A percentile compares a stretch with the other conserved stretches of the same genome.
Evolutionary conservation across 768 basidiomycete genomes (phyloP).

Genomic region (Xerocomus brunneocitrinus): DNA sequence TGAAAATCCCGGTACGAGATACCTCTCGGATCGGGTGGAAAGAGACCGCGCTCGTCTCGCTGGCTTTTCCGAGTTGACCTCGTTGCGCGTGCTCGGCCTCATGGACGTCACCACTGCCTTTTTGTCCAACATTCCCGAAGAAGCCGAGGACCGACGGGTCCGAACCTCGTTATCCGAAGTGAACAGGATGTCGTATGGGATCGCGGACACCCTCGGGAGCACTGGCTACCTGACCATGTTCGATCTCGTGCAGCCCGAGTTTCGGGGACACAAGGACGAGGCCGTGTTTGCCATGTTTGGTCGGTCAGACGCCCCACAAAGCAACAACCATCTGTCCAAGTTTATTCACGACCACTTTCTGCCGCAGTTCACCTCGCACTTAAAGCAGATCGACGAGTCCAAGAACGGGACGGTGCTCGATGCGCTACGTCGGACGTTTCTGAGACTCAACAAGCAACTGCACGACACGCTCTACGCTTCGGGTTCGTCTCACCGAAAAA

Average conservation of each 20-base stretch:
- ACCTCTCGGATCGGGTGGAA: slow-evolving; percentile 19
- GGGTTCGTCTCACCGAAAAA: slow-evolving; percentile 52
- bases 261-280: slow-evolving; percentile 69
- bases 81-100: slow-evolving; percentile 87
- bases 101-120: slow-evolving; percentile 87
- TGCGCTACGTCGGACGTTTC: slow-evolving; percentile 83
- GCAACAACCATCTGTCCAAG: slow-evolving; percentile 70
- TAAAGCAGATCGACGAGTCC: slow-evolving; percentile 40
- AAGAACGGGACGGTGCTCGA: slow-evolving; percentile 56
- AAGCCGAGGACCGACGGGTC: slow-evolving; percentile 84
- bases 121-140: slow-evolving; percentile 67
- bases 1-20: slow-evolving; percentile 38
- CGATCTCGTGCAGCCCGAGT: slow-evolving; percentile 87
- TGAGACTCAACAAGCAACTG: slow-evolving; percentile 77
- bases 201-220: slow-evolving; percentile 85
- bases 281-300: slow-evolving; percentile 98
- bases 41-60: slow-evolving; percentile 47
- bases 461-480: slow-evolving; percentile 60
- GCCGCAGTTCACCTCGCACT: slow-evolving; percentile 52
- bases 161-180: slow-evolving; percentile 88
- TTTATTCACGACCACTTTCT: slow-evolving; percentile 82
- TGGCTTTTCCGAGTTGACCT: slow-evolving; percentile 82
- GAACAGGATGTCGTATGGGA: slow-evolving; percentile 91
- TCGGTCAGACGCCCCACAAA: slow-evolving; percentile 51
- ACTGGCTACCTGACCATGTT: slow-evolving; percentile 82